Evolutionary conservation across 257 asterid genomes (phyloP).

Genomic region (Paulownia fortunei): DNA sequence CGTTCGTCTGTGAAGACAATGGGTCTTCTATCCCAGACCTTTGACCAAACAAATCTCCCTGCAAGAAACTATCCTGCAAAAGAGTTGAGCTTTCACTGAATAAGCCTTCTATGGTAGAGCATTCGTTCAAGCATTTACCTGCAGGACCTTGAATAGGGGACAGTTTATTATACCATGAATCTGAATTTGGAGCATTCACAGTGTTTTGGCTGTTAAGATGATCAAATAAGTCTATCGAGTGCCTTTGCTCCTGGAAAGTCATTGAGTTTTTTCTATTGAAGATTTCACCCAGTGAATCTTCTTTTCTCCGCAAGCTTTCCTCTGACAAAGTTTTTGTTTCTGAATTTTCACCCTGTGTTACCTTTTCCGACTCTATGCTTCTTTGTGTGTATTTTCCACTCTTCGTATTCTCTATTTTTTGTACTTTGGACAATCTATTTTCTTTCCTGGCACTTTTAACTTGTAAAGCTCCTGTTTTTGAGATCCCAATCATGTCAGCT

Average conservation of each 20-base stretch:
- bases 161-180: slow-evolving; percentile 4
- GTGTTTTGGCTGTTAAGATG: slow-evolving; percentile 29
- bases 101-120: slow-evolving; percentile 23
- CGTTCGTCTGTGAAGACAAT: slow-evolving; percentile 29
- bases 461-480: slow-evolving; percentile 35
- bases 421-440: slow-evolving; percentile 26
- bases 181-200: slow-evolving; percentile 3
- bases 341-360: slow-evolving; percentile 16
- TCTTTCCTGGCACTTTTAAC: slow-evolving; percentile 37
- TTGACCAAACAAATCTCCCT: slow-evolving; percentile 31
- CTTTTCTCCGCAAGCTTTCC: slow-evolving; percentile 21
- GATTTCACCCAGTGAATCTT: slow-evolving; percentile 20
- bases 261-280: slow-evolving; percentile 1
- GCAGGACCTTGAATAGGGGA: slow-evolving; percentile 19
- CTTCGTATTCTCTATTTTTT: slow-evolving; percentile 22
- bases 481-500: slow-evolving; percentile 22
- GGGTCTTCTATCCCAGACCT: slow-evolving; percentile 1
- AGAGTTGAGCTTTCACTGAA: slow-evolving; percentile 29
- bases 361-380: slow-evolving; percentile 23
- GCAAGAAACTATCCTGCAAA: slow-evolving; percentile 34
- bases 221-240: slow-evolving; percentile 10
- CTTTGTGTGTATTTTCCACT: slow-evolving; percentile 13
- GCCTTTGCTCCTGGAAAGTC: slow-evolving; percentile 30
- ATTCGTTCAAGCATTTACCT: slow-evolving; percentile 5
- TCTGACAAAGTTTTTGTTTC: slow-evolving; percentile 13